A percentile compares a stretch with the other conserved stretches of the same genome.
Conservation (phyloP, 2,329 filamentous ascomycete genomes). For the Coniochaeta ligniaria region DNA sequence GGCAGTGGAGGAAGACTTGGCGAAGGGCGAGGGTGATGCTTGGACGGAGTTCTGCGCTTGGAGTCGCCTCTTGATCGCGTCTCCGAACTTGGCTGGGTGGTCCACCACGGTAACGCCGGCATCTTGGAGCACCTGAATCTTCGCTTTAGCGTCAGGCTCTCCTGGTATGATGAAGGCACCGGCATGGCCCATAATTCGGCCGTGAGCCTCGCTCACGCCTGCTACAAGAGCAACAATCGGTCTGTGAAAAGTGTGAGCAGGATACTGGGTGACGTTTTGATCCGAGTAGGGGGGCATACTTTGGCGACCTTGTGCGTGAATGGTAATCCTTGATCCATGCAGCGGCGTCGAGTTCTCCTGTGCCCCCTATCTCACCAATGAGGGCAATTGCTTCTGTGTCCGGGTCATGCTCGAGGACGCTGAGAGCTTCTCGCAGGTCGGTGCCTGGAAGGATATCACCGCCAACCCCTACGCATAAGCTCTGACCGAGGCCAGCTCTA, state of each 20-base stretch:
- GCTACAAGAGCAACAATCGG: constrained; percentile 68
- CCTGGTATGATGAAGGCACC: constrained; percentile 64
- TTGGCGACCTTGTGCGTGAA: constrained; percentile 48
- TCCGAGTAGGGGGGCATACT: constrained; percentile 35
- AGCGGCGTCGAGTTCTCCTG: constrained; percentile 63
- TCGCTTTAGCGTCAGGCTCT: constrained; percentile 57
- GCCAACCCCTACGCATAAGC: constrained; percentile 69
- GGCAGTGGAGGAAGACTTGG: constrained; percentile 23
- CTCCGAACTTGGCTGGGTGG: constrained; percentile 69
- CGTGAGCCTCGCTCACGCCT: constrained; percentile 55
- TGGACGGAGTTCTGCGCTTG: constrained; percentile 8
- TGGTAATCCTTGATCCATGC: constrained; percentile 65
- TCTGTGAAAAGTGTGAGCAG: constrained; percentile 24
- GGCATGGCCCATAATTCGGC: constrained; percentile 71
- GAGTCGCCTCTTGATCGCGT: constrained; percentile 57
- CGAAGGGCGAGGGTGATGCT: constrained; percentile 6
- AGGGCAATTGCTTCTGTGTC: constrained; percentile 66
- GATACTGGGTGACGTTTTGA: background rate
- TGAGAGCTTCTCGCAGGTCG: constrained; percentile 63
- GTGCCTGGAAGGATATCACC: constrained; percentile 72
- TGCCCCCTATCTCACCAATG: constrained; percentile 66
- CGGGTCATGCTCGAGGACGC: constrained; percentile 57
- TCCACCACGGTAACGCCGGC: constrained; percentile 65
- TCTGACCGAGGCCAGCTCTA: constrained; percentile 68
- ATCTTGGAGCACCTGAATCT: constrained; percentile 57